Evolutionary conservation across 768 basidiomycete genomes (phyloP), one percentile per base, ranked within the genome.

Genomic region (Dictyophora rubrovolvata): DNA sequence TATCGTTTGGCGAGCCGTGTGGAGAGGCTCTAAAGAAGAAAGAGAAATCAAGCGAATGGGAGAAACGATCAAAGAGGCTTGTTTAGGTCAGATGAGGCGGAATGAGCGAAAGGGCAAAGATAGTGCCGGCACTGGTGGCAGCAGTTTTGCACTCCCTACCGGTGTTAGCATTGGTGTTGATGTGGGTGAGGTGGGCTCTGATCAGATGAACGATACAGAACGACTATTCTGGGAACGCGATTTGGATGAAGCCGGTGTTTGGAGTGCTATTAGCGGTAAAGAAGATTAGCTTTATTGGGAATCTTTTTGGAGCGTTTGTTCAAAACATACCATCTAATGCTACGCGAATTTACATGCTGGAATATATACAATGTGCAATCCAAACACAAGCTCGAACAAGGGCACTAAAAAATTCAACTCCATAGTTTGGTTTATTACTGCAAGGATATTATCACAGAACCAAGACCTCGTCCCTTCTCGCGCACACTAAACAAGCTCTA

Each of bases 21-120:
- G 92, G 93, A 75, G 78, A 52, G 84, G 82, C 1, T 86, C 85
- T 60, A 69, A 72, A 47, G 93, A 90, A 68, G 81, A 83, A 61
- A 75, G 75, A 57, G 76, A 79, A 65, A 71, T 78, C 46, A 79
- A 84, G 64, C 70, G 71, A 61, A 74, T 78, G 66, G 84, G 87
- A 69, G 74, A 76, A 63, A 72, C 75, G 63, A 72, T 82, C 62
- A 81, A 79, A 70, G 70, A 74, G 55, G 68, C 71, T 61, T 76
- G 76, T 56, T 63, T 74, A 63, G 65, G 65, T 63, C 69, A 23
- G 59, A 34, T 49, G 22, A 28, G 48, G 28, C 34, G n/a, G 33
- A 17, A n/a, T 33, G 35, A n/a, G 48, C 47, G 54, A 48, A 28
- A 28, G 28, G 28, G 28, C 28, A 28, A 28, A 28, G 28, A 28